Evolutionary conservation across 495 filamentous ascomycete species (phyloP), one percentile per base, ranked within the genome.

Genomic region (Aspergillus hancockii): DNA sequence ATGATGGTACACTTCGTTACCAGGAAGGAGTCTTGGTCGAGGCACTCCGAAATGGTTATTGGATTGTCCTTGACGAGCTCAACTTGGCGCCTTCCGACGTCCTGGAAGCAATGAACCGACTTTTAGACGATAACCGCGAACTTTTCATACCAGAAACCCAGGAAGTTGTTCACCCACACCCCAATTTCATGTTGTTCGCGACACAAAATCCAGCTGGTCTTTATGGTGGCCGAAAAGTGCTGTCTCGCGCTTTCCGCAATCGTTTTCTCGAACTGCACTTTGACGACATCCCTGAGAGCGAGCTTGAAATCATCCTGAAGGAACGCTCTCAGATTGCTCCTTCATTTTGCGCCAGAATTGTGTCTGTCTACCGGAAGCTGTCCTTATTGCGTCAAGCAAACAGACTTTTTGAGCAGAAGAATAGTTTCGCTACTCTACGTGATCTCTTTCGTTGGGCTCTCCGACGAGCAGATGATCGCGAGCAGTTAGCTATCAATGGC

Each of bases 391-490:
- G 95, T 13, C 95, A 99, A 71, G 88, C 91, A 19, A 91, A 85
- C 65, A 79, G 95, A 23, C 74, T 98, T 0, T 99, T 98, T 68
- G 95, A 99, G 75, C 93, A 98, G 66, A 96, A 95, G 70, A 92
- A 94, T 67, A 93, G 92, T 65, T 99, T 99, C 72, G 95, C 95
- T 9, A 99, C 95, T 9, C 79, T 99, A 23, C 83, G 95, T 81
- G 95, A 99, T 74, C 83, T 99, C 4, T 99, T 99, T 64, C 82
- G 95, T 57, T 99, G 95, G 95, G 93, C 95, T n/a, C 77, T 92
- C 41, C 83, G 95, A 64, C 84, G 85, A 43, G 90, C 90, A 0
- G 91, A 96, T 58, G 90, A 89, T 31, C 83, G 90, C 19, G 89
- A 97, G 51, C 88, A 97, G 62, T 83, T 99, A 55, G 95, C 94